Conservation (phyloP, 2,329 filamentous ascomycete genomes). For the Scedosporium boydii region DNA sequence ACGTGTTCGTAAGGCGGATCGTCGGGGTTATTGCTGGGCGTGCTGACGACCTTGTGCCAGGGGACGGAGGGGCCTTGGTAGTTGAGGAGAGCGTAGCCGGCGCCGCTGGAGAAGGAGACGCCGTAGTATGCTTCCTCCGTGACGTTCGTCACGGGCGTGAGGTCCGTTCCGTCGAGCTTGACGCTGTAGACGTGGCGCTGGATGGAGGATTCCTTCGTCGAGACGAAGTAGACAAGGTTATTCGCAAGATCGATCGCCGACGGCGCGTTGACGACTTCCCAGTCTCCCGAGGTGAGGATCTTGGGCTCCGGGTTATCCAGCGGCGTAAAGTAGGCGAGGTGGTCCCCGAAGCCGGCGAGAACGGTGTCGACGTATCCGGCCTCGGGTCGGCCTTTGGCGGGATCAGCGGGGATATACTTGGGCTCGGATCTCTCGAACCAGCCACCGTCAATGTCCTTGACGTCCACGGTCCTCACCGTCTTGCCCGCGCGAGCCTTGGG, state of each 20-base stretch:
- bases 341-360: slow-evolving; percentile 78
- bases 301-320: slow-evolving; percentile 73
- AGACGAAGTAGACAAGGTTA: slow-evolving; percentile 85
- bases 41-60: slow-evolving; percentile 84
- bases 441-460: slow-evolving; percentile 80
- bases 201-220: slow-evolving; percentile 77
- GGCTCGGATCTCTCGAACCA: slow-evolving; percentile 94
- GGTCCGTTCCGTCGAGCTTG: slow-evolving; percentile 65
- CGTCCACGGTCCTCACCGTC: slow-evolving; percentile 69
- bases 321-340: slow-evolving; percentile 87
- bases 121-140: slow-evolving; percentile 67
- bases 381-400: slow-evolving; percentile 60
- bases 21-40: slow-evolving; percentile 50
- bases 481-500: slow-evolving; percentile 63
- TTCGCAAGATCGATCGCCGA: slow-evolving; percentile 75
- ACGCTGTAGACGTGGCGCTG: slow-evolving; percentile 90
- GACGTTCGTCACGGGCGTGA: slow-evolving; percentile 66
- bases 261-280: slow-evolving; percentile 84
- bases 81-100: slow-evolving; percentile 73
- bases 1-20: slow-evolving; percentile 50
- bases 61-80: slow-evolving; percentile 81
- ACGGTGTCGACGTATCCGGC: slow-evolving; percentile 93
- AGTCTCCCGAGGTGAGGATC: slow-evolving; percentile 78
- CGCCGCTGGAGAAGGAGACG: slow-evolving; percentile 73
- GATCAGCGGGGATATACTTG: slow-evolving; percentile 76